phyloP scores from a whole-genome alignment of 2,329 filamentous ascomycete species.

The Xylariaceae sp. region DNA sequence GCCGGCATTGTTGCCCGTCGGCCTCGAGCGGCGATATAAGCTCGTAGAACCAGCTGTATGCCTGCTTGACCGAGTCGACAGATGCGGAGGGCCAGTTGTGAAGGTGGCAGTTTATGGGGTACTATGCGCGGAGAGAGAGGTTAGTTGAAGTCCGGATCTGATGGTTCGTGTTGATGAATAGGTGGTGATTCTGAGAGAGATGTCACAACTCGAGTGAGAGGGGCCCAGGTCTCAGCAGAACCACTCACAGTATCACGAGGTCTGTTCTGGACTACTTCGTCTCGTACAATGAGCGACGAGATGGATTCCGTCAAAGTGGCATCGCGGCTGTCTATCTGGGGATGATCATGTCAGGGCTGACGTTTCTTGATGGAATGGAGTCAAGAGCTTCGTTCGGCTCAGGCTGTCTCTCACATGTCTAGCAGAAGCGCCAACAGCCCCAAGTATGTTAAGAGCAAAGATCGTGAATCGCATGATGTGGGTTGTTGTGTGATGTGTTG shows the following conservation, averaged over 20 bases:
- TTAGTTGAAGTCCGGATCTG: neutral
- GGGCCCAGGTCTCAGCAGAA: neutral
- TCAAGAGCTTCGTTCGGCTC: neutral
- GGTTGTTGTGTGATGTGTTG: neutral
- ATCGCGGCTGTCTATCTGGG: neutral
- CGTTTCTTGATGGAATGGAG: too few relatives aligned
- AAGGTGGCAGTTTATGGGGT: conserved; percentile 16
- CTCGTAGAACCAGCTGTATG: conserved; percentile 16
- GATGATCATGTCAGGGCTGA: neutral
- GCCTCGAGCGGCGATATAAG: conserved; percentile 11
- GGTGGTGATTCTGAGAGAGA: neutral
- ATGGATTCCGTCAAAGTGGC: neutral
- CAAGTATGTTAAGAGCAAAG: conserved; percentile 2
- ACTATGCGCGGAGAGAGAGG: neutral
- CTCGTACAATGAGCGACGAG: neutral
- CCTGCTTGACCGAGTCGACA: conserved; percentile 14
- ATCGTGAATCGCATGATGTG: conserved; percentile 5
- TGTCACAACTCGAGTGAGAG: too few relatives aligned
- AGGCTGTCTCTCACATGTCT: conserved; percentile 4
- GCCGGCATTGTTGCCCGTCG: conserved; percentile 12
- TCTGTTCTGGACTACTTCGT: neutral
- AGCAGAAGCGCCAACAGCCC: neutral
- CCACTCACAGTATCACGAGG: conserved; percentile 14
- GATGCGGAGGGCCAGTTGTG: conserved; percentile 16
- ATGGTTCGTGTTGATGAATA: too few relatives aligned